Percentiles rank a stretch among this genome's conserved stretches.
These are phyloP conservation scores for Calocera cornea DNA, from an alignment of 768 basidiomycete genomes.

Conservation along the genomic window DNA sequence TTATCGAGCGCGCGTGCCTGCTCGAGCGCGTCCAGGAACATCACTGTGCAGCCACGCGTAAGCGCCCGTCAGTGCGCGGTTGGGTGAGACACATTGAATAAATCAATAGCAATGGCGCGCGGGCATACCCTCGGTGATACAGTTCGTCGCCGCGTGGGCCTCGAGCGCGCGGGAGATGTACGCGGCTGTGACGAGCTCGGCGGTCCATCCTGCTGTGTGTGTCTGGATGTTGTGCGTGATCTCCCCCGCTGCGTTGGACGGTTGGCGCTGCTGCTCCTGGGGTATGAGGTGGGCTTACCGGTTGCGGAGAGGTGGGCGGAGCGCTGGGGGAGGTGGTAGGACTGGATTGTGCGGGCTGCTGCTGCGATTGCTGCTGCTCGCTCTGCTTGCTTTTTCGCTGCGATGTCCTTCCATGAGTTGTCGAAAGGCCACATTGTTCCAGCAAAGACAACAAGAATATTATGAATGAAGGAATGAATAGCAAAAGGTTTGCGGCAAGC, in stretches of 20 bases:
- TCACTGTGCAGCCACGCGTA: slow-evolving; percentile 32
- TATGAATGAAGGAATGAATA: slow-evolving; percentile 7
- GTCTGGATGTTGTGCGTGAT: slow-evolving; percentile 19
- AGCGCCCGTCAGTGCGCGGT: background rate
- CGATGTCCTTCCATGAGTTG: slow-evolving; percentile 6
- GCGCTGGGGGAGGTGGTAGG: background rate
- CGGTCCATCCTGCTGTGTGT: slow-evolving; percentile 20
- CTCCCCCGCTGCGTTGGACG: background rate
- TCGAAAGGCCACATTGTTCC: background rate
- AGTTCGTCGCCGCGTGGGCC: slow-evolving; percentile 57
- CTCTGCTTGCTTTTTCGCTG: slow-evolving; percentile 6
- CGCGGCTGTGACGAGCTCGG: slow-evolving; percentile 32
- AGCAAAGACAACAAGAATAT: no score
- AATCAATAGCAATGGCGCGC: background rate
- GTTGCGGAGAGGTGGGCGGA: background rate
- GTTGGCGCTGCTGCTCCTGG: background rate
- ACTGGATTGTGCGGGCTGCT: background rate
- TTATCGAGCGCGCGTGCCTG: slow-evolving; percentile 52
- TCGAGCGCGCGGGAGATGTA: slow-evolving; percentile 34
- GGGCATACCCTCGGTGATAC: slow-evolving; percentile 58
- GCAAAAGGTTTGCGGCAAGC: slow-evolving; percentile 67
- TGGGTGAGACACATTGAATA: background rate
- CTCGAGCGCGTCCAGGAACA: slow-evolving; percentile 52
- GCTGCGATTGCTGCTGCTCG: background rate
- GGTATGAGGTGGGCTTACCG: background rate